Conservation (phyloP, 2,329 filamentous ascomycete genomes). For the Penicillium capsulatum region DNA sequence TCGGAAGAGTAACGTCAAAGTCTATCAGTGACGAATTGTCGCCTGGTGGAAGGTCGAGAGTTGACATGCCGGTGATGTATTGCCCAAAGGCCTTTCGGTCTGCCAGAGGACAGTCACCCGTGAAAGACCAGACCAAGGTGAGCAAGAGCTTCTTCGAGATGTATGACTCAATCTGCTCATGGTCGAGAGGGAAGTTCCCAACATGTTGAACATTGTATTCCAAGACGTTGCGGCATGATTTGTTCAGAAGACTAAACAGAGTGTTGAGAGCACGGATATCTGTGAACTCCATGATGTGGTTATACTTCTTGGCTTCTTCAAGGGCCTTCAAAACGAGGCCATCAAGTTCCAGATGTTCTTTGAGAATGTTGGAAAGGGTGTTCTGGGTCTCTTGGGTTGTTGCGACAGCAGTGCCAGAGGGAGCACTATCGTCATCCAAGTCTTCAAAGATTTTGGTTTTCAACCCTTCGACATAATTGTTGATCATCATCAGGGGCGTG, state of each 20-base stretch:
- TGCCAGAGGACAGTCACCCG: slow-evolving; percentile 82
- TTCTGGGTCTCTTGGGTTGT: slow-evolving; percentile 75
- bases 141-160: slow-evolving; percentile 91
- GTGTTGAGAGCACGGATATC: slow-evolving; percentile 85
- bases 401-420: slow-evolving; percentile 68
- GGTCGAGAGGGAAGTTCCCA: slow-evolving; percentile 79
- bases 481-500: slow-evolving; percentile 84
- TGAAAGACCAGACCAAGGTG: slow-evolving; percentile 90
- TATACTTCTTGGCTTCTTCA: slow-evolving; percentile 69
- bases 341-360: slow-evolving; percentile 70
- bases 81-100: slow-evolving; percentile 91
- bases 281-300: slow-evolving; percentile 98
- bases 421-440: slow-evolving; percentile 83
- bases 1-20: slow-evolving; percentile 83
- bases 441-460: slow-evolving; percentile 86
- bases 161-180: slow-evolving; percentile 84
- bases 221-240: slow-evolving; percentile 83
- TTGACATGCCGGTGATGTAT: slow-evolving; percentile 73
- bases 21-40: slow-evolving; percentile 83
- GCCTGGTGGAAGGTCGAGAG: slow-evolving; percentile 76
- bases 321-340: slow-evolving; percentile 76
- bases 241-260: slow-evolving; percentile 91
- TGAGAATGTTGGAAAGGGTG: slow-evolving; percentile 73
- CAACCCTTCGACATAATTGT: slow-evolving; percentile 82
- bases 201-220: slow-evolving; percentile 94